A percentile compares a stretch with the other conserved stretches of the same genome.
These are phyloP conservation scores for Fusarium sp. DNA, from an alignment of 2,329 filamentous ascomycete genomes.

Conservation along the genomic window DNA sequence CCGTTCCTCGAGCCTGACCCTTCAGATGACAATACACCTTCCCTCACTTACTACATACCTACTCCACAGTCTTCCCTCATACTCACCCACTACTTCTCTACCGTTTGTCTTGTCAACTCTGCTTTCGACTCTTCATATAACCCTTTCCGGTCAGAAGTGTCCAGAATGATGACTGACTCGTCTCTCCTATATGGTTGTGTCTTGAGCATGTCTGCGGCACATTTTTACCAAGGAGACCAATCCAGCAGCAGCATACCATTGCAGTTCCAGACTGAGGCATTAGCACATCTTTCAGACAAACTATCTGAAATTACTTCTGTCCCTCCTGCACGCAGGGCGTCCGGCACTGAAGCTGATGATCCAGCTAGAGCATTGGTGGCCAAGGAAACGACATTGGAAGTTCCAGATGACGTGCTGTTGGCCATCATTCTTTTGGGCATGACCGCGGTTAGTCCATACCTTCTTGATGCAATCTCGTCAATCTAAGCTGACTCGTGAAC, in stretches of 20 bases:
- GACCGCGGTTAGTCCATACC: conserved; percentile 20
- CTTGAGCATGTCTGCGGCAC: conserved; percentile 39
- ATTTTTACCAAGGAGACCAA: conserved; percentile 28
- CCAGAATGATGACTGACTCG: conserved; percentile 23
- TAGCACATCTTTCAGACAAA: conserved; percentile 22
- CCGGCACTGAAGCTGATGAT: background rate
- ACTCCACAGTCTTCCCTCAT: conserved; percentile 16
- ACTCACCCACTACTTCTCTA: conserved; percentile 31
- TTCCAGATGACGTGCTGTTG: conserved; percentile 32
- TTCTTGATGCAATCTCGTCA: fast-evolving
- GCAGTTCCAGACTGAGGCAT: conserved; percentile 32
- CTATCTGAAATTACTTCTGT: background rate
- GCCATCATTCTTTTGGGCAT: conserved; percentile 31
- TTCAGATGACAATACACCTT: background rate
- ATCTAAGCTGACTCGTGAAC: fast-evolving
- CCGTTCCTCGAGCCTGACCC: background rate
- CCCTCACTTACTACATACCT: background rate
- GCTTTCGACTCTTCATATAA: conserved; percentile 29
- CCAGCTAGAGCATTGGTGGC: background rate
- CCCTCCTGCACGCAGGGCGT: background rate
- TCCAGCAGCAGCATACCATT: background rate
- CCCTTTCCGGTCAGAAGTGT: conserved; percentile 36
- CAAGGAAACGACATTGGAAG: background rate
- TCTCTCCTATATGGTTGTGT: conserved; percentile 23
- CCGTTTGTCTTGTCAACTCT: conserved; percentile 31